Conservation (phyloP, 495 filamentous ascomycete species). For the Lophiostoma macrostomum region DNA sequence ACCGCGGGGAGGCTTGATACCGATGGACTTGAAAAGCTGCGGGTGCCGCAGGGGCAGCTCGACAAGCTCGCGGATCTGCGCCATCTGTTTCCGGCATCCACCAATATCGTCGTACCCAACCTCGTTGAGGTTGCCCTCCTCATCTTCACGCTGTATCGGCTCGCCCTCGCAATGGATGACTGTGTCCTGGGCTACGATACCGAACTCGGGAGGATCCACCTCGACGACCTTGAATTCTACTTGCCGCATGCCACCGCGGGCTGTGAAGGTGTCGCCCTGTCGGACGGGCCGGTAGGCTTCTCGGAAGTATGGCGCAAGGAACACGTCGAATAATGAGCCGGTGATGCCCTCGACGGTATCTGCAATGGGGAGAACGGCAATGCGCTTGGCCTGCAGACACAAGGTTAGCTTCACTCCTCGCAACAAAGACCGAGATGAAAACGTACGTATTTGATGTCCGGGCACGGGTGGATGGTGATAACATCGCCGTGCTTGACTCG, state of each 20-base stretch:
- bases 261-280: slow-evolving; percentile 95
- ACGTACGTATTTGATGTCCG: slow-evolving; percentile 99
- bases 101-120: slow-evolving; percentile 99
- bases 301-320: slow-evolving; percentile 98
- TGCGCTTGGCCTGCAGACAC: slow-evolving; percentile 80
- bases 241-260: slow-evolving; percentile 95
- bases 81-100: slow-evolving; percentile 99
- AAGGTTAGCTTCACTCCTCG: slow-evolving; percentile 28
- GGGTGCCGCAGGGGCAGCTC: slow-evolving; percentile 95
- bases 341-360: slow-evolving; percentile 97
- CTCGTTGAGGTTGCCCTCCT: slow-evolving; percentile 98
- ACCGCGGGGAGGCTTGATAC: slow-evolving; percentile 98
- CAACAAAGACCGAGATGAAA: neutral
- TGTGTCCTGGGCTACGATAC: slow-evolving; percentile 97
- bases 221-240: slow-evolving; percentile 99
- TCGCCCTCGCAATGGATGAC: slow-evolving; percentile 99
- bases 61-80: slow-evolving; percentile 96
- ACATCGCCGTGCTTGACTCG: slow-evolving; percentile 98
- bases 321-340: slow-evolving; percentile 96
- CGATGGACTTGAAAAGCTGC: slow-evolving; percentile 99
- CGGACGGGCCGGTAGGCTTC: slow-evolving; percentile 96
- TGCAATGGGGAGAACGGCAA: slow-evolving; percentile 96
- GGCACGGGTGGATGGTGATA: slow-evolving; percentile 95
- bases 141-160: slow-evolving; percentile 96
- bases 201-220: slow-evolving; percentile 95